A percentile compares a stretch with the other conserved stretches of the same genome.
phyloP scores from a whole-genome alignment of 2,329 filamentous ascomycete genomes.

The Xylariaceae sp. region DNA sequence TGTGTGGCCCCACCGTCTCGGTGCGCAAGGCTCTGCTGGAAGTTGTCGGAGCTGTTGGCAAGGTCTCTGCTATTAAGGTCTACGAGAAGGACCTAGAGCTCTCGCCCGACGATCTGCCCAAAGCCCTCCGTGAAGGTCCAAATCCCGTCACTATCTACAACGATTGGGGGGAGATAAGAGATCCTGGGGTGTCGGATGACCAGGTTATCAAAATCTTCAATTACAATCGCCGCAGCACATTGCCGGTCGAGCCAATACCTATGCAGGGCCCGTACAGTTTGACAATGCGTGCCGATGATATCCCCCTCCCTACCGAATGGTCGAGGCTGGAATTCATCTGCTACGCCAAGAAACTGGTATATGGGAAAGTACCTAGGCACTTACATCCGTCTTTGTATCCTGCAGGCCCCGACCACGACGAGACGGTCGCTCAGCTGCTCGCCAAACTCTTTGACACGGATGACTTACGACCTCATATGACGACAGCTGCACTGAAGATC shows the following conservation, averaged over 20 bases:
- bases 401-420: slow-evolving; percentile 20
- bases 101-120: neutral
- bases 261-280: slow-evolving; percentile 13
- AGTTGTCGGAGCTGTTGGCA: slow-evolving; percentile 22
- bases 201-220: neutral
- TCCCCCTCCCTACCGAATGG: slow-evolving; percentile 23
- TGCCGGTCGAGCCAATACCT: slow-evolving; percentile 14
- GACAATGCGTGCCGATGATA: slow-evolving; percentile 22
- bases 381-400: slow-evolving; percentile 23
- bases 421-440: slow-evolving; percentile 25
- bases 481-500: slow-evolving; percentile 27
- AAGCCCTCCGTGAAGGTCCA: neutral
- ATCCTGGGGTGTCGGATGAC: slow-evolving; percentile 11
- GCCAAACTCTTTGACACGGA: slow-evolving; percentile 23
- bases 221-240: neutral
- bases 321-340: slow-evolving; percentile 25
- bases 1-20: slow-evolving; percentile 25
- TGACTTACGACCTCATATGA: slow-evolving; percentile 15
- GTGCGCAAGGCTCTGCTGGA: slow-evolving; percentile 25
- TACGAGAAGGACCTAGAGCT: slow-evolving; percentile 6
- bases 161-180: slow-evolving; percentile 9
- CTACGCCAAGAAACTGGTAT: slow-evolving; percentile 26
- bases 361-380: slow-evolving; percentile 23
- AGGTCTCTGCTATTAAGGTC: slow-evolving; percentile 24
- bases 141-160: slow-evolving; percentile 10